A percentile compares a stretch with the other conserved stretches of the same genome.
Evolutionary conservation across 148 eudicot species (phyloP).

Genomic region (Camellia lanceoleosa): DNA sequence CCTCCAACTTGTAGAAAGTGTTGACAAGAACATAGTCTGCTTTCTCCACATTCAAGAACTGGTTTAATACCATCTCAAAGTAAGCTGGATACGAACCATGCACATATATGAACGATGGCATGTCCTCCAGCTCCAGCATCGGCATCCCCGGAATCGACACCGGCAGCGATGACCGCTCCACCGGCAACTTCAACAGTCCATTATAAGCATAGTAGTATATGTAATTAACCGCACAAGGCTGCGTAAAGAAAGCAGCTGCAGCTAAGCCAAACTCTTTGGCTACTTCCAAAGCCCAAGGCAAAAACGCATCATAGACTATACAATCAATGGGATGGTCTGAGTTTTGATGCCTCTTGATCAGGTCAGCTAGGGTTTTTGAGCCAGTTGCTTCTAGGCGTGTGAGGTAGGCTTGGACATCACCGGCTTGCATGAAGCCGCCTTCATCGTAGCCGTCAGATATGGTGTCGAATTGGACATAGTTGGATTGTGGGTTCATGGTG

Average conservation of each 20-base stretch:
- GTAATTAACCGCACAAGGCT: constrained; percentile 40
- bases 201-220: constrained; percentile 26
- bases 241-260: constrained; percentile 48
- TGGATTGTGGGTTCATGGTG: constrained; percentile 19
- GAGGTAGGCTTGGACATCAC: constrained; percentile 24
- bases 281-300: constrained; percentile 43
- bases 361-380: constrained; percentile 25
- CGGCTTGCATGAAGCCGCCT: constrained; percentile 27
- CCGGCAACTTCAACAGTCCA: constrained; percentile 28
- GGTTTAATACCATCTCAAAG: constrained; percentile 42
- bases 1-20: constrained; percentile 59
- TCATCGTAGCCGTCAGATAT: constrained; percentile 51
- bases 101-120: constrained; percentile 47
- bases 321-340: constrained; percentile 31
- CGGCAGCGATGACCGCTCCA: neutral
- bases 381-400: constrained; percentile 21
- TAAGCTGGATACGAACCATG: constrained; percentile 57
- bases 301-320: constrained; percentile 41
- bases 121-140: constrained; percentile 33
- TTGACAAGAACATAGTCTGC: constrained; percentile 66
- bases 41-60: constrained; percentile 43
- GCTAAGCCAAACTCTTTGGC: constrained; percentile 27
- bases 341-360: constrained; percentile 23
- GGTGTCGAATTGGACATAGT: constrained; percentile 30
- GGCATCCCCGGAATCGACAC: constrained; percentile 51